Base-by-base conservation (phyloP, 2,329 filamentous ascomycete genomes). In the Epichloe brachyelytri region DNA sequence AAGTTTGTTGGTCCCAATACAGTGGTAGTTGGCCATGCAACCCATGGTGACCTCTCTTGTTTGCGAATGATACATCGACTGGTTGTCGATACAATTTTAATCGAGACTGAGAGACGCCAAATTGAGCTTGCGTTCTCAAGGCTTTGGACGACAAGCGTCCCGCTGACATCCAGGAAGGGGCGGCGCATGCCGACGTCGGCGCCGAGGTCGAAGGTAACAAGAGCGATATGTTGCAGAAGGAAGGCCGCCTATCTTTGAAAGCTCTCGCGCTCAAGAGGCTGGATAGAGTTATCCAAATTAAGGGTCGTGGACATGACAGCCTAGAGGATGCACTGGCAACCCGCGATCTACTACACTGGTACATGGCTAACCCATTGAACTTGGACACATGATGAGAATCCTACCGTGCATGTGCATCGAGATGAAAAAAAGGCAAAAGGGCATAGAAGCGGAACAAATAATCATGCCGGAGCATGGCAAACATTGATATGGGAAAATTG, bases 1-100 rank as follows among this genome's bases (percentile, higher is more conserved):
- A 57, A 61, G 11, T 73, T 69, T 49, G 65, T 78, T 4, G 67
- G 69, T 0, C 67, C 67, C 0, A 56, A 69, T 0, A 79, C 76
- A 0, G 62, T 78, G 8, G 63, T 79, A 6, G 62, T 79, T 2
- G 69, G 70, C 0, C 76, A 79, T 49, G 65, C 64, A 0, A 68
- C 65, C 1, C 57, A 67, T 10, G 63, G 65, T 37, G 75, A 77
- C 53, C 56, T 78, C 17, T 57, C 58, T 0, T 62, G 67, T 1
- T 58, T 79, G 54, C 64, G 74, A n/a, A 75, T 72, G 72, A 69
- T 74, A 12, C 75, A 78, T 54, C 49, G 50, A 0, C 51, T 55
- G 0, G 59, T 77, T 0, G 61, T 77, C 17, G 75, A 79, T 56
- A 75, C 74, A 0, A 58, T 66, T n/a, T 26, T 68, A 2, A 52